Percentiles rank a stretch among this genome's conserved stretches.
Conservation (phyloP, 345 rosid genomes). For the Euphorbia pulcherrima region DNA sequence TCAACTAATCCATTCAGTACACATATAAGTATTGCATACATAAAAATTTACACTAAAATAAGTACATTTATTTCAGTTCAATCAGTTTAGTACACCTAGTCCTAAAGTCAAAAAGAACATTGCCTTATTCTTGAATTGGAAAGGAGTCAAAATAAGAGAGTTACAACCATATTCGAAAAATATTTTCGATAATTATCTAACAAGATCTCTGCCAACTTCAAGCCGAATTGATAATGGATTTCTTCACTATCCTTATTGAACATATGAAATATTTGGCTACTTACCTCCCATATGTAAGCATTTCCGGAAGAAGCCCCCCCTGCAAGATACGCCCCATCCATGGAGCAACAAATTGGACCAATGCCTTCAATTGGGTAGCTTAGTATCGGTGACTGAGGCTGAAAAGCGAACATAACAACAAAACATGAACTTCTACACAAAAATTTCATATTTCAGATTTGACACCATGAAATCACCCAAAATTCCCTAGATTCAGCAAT, state of each 20-base stretch:
- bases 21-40: too few species aligned
- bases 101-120: too few species aligned
- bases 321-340: slow-evolving; percentile 44
- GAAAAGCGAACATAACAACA: slow-evolving; percentile 8
- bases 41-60: too few species aligned
- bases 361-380: slow-evolving; percentile 53
- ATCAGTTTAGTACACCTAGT: too few species aligned
- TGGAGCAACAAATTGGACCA: slow-evolving; percentile 43
- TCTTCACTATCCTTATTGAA: not conserved
- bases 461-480: not conserved
- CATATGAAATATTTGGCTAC: slow-evolving; percentile 1
- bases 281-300: slow-evolving; percentile 53
- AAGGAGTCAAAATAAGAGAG: not conserved
- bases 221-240: not conserved
- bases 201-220: not conserved
- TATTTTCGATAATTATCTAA: not conserved
- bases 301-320: slow-evolving; percentile 50
- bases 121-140: not conserved
- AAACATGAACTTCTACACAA: not conserved
- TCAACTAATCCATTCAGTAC: too few species aligned
- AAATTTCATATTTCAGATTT: not conserved
- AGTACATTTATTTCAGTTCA: too few species aligned
- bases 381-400: slow-evolving; percentile 41
- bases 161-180: too few species aligned
- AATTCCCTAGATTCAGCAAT: not conserved